Percentiles rank a stretch among this genome's conserved stretches.
phyloP scores from a whole-genome alignment of 2,329 filamentous ascomycete species.

The Grosmannia penicillata region DNA sequence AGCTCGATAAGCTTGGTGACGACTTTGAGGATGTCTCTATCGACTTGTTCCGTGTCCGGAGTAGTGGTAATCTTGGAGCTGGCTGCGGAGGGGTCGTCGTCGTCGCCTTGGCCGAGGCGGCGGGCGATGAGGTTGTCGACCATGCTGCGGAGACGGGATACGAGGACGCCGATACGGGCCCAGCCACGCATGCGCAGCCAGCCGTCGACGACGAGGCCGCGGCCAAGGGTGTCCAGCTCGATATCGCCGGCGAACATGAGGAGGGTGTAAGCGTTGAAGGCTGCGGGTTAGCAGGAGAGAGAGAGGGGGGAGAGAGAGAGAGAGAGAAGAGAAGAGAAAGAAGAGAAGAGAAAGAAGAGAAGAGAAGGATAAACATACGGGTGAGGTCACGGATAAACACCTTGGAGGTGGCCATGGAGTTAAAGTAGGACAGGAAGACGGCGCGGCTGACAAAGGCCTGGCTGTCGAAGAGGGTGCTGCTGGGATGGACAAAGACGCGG shows the following conservation, averaged over 20 bases:
- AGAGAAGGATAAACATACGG: slow-evolving; percentile 64
- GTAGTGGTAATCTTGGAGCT: neutral
- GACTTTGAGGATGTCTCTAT: slow-evolving; percentile 56
- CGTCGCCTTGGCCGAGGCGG: slow-evolving; percentile 62
- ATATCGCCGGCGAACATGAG: slow-evolving; percentile 83
- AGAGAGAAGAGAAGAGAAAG: slow-evolving; percentile 82
- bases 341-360: slow-evolving; percentile 74
- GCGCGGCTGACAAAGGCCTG: slow-evolving; percentile 64
- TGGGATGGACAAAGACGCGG: slow-evolving; percentile 85
- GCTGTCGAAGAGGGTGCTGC: slow-evolving; percentile 70
- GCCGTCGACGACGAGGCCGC: slow-evolving; percentile 79
- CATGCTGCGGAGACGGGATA: slow-evolving; percentile 70
- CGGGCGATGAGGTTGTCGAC: slow-evolving; percentile 70
- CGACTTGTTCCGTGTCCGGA: slow-evolving; percentile 29
- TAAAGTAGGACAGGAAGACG: slow-evolving; percentile 78
- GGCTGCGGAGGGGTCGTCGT: slow-evolving; percentile 20
- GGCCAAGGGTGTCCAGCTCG: slow-evolving; percentile 70
- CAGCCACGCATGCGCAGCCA: slow-evolving; percentile 80
- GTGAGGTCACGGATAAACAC: slow-evolving; percentile 85
- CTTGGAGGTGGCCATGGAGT: slow-evolving; percentile 85
- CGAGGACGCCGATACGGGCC: slow-evolving; percentile 85
- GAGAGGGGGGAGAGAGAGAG: slow-evolving; percentile 59
- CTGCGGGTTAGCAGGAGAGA: slow-evolving; percentile 20
- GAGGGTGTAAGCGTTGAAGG: slow-evolving; percentile 79
- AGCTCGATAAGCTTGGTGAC: slow-evolving; percentile 75